Evolutionary conservation across 805 yeast species (phyloP), one percentile per base, ranked within the genome.

Genomic region (Pichia deserticola): DNA sequence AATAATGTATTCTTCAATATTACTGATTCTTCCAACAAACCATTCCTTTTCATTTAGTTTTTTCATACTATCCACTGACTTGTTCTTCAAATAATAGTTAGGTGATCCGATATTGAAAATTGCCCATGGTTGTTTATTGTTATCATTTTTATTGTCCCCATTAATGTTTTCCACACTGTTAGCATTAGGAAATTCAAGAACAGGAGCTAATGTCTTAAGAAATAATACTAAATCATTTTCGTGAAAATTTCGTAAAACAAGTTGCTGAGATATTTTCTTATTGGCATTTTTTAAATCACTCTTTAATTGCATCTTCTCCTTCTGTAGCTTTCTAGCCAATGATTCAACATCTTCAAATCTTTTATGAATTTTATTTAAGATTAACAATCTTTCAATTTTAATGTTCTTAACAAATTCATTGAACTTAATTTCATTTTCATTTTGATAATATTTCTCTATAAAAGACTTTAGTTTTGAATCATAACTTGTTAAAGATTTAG

Each of bases 61-160:
- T 11, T 57, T 57, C 41, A 55, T 54, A 27, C 52, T 54, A 15
- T 36, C 49, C 9, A 29, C 37, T 25, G 44, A 47, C 12, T 67
- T 67, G 43, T 72, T 70, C 46, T 79, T 78, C 54, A 92, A 68
- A 60, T 89, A 84, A 63, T 81, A 89, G 62, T 90, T 89, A 0
- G 95, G 93, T 0, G 88, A 84, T 1, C 92, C 95, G 49, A 86
- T 75, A 56, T 93, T 90, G 70, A 92, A 92, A 1, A 95, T 96
- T 0, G 97, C 97, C 98, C 98, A 92, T 0, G 92, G 89, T 48
- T 72, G 78, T 10, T 56, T 50, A 5, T 50, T 50, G 10, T 9
- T 44, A 12, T 20, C 36, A 32, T 28, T 34, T 20, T 20, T 20
- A 20, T 20, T 20, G 20, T 20, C 3, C 20, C 20, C 20, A 20